A percentile compares a stretch with the other conserved stretches of the same genome.
phyloP scores from a whole-genome alignment of 2,329 filamentous ascomycete species.

The Trichoderma koningiopsis region DNA sequence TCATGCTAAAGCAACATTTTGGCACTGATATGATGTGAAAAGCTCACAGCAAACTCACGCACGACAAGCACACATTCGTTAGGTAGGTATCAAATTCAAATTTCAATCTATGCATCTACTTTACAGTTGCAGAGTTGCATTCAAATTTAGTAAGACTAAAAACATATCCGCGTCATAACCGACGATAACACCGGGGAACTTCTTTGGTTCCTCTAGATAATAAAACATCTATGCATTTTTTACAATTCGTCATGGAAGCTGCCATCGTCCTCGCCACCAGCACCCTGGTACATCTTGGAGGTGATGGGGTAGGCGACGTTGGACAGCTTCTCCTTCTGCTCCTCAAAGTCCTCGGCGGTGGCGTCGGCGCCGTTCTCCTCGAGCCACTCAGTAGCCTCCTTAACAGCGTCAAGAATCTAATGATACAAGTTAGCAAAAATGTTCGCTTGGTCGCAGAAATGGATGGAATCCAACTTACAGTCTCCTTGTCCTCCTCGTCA shows the following conservation, averaged over 20 bases:
- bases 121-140: constrained; percentile 34
- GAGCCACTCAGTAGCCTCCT: constrained; percentile 96
- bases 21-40: too few relatives aligned
- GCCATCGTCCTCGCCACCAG: constrained; percentile 64
- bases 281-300: constrained; percentile 86
- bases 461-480: constrained; percentile 57
- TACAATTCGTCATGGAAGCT: constrained; percentile 79
- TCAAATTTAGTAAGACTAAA: constrained; percentile 26
- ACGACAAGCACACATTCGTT: neutral
- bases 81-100: neutral
- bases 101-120: constrained; percentile 35
- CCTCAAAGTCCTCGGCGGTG: constrained; percentile 91
- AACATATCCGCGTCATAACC: constrained; percentile 31
- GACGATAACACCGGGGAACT: constrained; percentile 35
- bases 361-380: constrained; percentile 90
- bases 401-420: constrained; percentile 87
- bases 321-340: constrained; percentile 99
- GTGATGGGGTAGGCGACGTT: constrained; percentile 98
- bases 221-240: constrained; percentile 49
- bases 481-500: constrained; percentile 97
- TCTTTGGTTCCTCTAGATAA: constrained; percentile 26
- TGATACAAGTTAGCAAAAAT: constrained; percentile 42
- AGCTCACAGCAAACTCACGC: neutral
- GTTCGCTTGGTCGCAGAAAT: neutral
- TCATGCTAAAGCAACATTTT: neutral